Conservation (phyloP, 2,329 filamentous ascomycete genomes). For the Fusarium sulawesiense region DNA sequence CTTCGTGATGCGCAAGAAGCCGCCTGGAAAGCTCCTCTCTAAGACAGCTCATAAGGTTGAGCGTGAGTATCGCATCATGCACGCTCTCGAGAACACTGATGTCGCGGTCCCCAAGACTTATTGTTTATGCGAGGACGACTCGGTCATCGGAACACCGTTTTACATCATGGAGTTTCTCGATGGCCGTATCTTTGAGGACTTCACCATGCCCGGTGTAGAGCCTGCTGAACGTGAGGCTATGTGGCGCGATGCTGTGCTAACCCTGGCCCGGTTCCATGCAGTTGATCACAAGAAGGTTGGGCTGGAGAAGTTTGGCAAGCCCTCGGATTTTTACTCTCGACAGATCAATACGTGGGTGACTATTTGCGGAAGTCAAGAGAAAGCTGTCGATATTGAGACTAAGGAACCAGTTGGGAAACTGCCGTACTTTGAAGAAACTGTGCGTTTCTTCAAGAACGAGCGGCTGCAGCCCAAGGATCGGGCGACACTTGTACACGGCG, state of each 20-base stretch:
- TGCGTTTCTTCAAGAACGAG: constrained; percentile 79
- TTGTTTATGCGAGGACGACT: constrained; percentile 85
- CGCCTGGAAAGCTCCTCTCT: constrained; percentile 91
- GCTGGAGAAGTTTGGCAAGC: constrained; percentile 78
- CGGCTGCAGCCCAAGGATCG: constrained; percentile 79
- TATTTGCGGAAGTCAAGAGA: constrained; percentile 82
- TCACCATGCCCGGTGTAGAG: constrained; percentile 78
- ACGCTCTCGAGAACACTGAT: constrained; percentile 80
- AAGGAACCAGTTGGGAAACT: constrained; percentile 81
- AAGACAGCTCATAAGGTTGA: constrained; percentile 97
- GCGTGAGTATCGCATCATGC: constrained; percentile 91
- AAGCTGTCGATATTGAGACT: constrained; percentile 80
- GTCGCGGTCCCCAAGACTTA: constrained; percentile 88
- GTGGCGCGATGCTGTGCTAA: constrained; percentile 87
- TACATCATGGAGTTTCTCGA: constrained; percentile 98
- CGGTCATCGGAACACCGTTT: constrained; percentile 88
- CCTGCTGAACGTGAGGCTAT: constrained; percentile 77
- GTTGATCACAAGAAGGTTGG: constrained; percentile 75
- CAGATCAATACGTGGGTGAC: constrained; percentile 86
- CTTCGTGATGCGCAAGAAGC: constrained; percentile 97
- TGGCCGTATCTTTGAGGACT: constrained; percentile 92
- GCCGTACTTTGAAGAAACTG: constrained; percentile 83
- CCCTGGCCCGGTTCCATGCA: constrained; percentile 86
- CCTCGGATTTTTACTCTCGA: constrained; percentile 82
- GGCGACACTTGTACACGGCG: constrained; percentile 86